Percentiles rank a stretch among this genome's conserved stretches.
phyloP scores from a whole-genome alignment of 192 early-diverging fungal species.

The Linnemannia zychae region DNA sequence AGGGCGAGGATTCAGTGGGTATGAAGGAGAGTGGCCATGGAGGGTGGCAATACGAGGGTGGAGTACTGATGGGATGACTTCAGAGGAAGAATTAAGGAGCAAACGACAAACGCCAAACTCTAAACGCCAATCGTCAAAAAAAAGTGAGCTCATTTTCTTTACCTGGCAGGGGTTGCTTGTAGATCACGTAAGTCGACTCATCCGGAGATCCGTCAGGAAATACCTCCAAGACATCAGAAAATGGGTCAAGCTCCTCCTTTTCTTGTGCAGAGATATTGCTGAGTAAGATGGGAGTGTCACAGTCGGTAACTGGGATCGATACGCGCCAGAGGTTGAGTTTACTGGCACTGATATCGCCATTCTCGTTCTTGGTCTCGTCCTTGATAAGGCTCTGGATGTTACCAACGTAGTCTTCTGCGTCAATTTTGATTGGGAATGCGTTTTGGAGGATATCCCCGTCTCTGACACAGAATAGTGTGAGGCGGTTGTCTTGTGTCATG shows the following conservation, averaged over 20 bases:
- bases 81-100: neutral
- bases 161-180: neutral
- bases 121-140: neutral
- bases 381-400: too few relatives aligned
- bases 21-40: too few relatives aligned
- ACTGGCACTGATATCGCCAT: neutral
- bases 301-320: neutral
- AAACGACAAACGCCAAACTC: neutral
- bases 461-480: too few relatives aligned
- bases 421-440: too few relatives aligned
- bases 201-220: neutral
- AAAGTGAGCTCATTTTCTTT: neutral
- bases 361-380: neutral
- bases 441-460: too few relatives aligned
- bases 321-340: neutral
- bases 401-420: too few relatives aligned
- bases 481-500: too few relatives aligned
- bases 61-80: too few relatives aligned
- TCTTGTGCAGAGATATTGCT: neutral
- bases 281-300: neutral
- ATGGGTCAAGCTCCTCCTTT: neutral
- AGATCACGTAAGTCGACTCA: neutral
- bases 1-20: too few relatives aligned
- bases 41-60: too few relatives aligned
- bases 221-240: neutral